Evolutionary conservation across 1,139 yeast genomes (phyloP).

Genomic region (Candida tetrigidarum): DNA sequence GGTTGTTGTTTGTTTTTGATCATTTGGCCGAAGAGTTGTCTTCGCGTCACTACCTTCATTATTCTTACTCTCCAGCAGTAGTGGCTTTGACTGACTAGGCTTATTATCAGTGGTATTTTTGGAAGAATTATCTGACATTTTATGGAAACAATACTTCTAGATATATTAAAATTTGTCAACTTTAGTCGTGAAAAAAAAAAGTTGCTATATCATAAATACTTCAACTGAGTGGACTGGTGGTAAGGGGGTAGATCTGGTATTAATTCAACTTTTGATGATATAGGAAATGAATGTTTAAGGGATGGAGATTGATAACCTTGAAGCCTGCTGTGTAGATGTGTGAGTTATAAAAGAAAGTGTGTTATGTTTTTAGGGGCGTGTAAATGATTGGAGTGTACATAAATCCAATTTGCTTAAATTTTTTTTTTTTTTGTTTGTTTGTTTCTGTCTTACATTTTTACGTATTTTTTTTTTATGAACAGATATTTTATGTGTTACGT

Average conservation of each 20-base stretch:
- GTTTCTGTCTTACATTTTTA: background rate
- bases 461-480: background rate
- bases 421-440: background rate
- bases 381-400: too few relatives aligned
- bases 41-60: background rate
- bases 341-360: too few relatives aligned
- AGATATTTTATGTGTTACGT: too few relatives aligned
- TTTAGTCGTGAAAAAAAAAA: background rate
- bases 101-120: background rate
- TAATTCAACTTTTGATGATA: too few relatives aligned
- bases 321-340: too few relatives aligned
- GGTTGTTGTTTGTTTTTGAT: background rate
- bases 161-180: background rate
- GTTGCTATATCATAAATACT: constrained; percentile 2
- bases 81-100: background rate
- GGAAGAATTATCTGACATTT: constrained; percentile 3
- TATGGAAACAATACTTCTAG: too few relatives aligned
- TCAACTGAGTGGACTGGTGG: background rate
- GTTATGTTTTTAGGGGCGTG: too few relatives aligned
- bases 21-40: background rate
- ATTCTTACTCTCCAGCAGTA: background rate
- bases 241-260: too few relatives aligned
- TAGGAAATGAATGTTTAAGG: too few relatives aligned
- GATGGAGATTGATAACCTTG: too few relatives aligned
- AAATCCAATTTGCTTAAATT: too few relatives aligned